A percentile compares a stretch with the other conserved stretches of the same genome.
Evolutionary conservation across 176 grass and related monocot genomes (phyloP).

Genomic region (Triticum monococcum): DNA sequence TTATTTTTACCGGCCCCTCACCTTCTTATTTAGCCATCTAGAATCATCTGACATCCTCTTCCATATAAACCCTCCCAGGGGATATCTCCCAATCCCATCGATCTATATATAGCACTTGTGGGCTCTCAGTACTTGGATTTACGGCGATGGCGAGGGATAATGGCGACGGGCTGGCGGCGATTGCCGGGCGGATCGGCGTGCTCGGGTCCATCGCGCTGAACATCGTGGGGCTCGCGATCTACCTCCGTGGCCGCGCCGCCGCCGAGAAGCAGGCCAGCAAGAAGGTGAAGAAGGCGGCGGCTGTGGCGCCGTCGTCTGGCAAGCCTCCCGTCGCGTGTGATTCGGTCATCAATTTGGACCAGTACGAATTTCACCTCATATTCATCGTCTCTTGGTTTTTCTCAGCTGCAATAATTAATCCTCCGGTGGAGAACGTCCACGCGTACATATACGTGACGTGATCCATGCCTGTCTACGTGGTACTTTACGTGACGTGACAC

Average conservation of each 20-base stretch:
- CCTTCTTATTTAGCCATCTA: not conserved
- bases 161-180: not conserved
- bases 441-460: too few species aligned
- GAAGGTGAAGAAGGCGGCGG: not conserved
- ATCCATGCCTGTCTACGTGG: not conserved
- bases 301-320: slow-evolving; percentile 3
- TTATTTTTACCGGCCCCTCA: not conserved
- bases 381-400: not conserved
- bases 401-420: not conserved
- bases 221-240: slow-evolving; percentile 4
- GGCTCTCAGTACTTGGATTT: not conserved
- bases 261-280: not conserved
- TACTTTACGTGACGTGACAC: too few species aligned
- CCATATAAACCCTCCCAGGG: too few species aligned
- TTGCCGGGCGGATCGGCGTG: slow-evolving; percentile 17
- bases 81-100: not conserved
- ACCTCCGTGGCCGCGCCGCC: slow-evolving; percentile 7
- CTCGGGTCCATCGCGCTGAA: slow-evolving; percentile 31
- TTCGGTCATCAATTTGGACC: slow-evolving; percentile 52
- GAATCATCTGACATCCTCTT: too few species aligned
- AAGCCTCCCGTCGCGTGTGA: slow-evolving; percentile 20
- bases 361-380: slow-evolving; percentile 43
- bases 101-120: not conserved
- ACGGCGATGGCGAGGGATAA: not conserved
- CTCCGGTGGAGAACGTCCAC: not conserved